phyloP scores from a whole-genome alignment of 192 early-diverging fungal species.

The Haplosporangium gracile region DNA sequence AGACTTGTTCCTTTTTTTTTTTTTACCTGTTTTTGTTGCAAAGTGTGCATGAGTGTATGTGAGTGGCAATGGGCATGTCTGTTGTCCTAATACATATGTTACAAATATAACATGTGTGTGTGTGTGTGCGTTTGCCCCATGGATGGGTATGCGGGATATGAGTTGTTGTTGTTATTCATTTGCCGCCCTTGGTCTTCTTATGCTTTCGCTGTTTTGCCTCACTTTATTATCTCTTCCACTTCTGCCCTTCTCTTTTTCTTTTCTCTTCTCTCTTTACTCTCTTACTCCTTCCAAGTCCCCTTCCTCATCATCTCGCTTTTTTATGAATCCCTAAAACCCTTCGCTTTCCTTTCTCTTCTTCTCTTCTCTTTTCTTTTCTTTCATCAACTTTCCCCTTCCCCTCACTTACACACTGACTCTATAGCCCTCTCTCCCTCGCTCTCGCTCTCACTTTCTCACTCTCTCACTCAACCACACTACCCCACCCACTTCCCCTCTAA shows the following conservation, averaged over 20 bases:
- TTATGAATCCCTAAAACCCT: slow-evolving; percentile 12
- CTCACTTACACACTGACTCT: background rate
- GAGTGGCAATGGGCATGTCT: no score
- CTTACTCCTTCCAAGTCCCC: slow-evolving; percentile 8
- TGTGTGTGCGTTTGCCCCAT: no score
- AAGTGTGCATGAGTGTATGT: no score
- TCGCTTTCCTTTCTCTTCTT: background rate
- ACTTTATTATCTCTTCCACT: background rate
- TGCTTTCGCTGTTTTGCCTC: slow-evolving; percentile 9
- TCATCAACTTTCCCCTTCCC: background rate
- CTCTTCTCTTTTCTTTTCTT: background rate
- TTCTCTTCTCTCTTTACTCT: background rate
- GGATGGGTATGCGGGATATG: no score
- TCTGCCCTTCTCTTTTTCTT: background rate
- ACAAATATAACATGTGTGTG: no score
- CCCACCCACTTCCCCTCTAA: slow-evolving; percentile 5
- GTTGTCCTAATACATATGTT: no score
- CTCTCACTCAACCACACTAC: background rate
- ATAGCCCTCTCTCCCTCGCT: background rate
- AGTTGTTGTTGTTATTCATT: background rate
- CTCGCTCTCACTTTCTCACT: background rate
- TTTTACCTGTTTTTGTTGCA: no score
- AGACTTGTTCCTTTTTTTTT: no score
- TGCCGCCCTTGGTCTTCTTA: background rate
- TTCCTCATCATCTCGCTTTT: slow-evolving; percentile 8